These are phyloP conservation scores for Wickerhamiella brachini DNA, from an alignment of 805 yeast genomes.

Conservation along the genomic window DNA sequence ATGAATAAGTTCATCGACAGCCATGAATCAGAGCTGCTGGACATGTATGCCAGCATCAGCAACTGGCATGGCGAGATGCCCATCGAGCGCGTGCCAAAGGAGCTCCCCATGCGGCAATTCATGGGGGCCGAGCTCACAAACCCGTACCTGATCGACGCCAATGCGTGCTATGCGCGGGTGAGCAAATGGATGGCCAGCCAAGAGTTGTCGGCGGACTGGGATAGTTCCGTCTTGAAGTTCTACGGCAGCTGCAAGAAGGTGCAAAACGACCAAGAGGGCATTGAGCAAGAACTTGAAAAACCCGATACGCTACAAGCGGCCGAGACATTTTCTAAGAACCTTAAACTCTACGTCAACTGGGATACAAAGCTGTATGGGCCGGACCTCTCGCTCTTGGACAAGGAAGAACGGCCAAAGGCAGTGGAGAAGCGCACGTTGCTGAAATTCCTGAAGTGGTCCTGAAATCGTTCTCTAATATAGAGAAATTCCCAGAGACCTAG, in stretches of 20 bases:
- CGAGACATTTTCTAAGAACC: not conserved
- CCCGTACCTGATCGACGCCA: conserved; percentile 26
- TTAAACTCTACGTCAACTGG: not conserved
- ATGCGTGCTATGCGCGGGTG: conserved; percentile 21
- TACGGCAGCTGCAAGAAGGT: conserved; percentile 9
- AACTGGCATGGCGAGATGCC: conserved; percentile 7
- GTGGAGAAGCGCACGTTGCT: not conserved
- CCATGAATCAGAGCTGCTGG: conserved; percentile 44
- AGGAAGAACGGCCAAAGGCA: not conserved
- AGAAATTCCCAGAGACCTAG: no score
- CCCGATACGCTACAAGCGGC: conserved; percentile 15
- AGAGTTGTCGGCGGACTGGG: conserved; percentile 4
- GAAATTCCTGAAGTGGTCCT: not conserved
- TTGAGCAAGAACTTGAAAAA: conserved; percentile 16
- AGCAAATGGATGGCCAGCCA: conserved; percentile 8
- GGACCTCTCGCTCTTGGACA: not conserved
- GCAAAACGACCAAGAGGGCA: conserved; percentile 1
- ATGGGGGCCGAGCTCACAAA: conserved; percentile 21
- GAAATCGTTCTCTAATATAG: not conserved
- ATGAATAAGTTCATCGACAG: conserved; percentile 56
- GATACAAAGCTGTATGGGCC: not conserved
- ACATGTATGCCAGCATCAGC: conserved; percentile 60
- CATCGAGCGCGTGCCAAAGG: conserved; percentile 16
- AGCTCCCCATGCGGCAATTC: conserved; percentile 14
- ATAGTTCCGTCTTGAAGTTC: conserved; percentile 6